A percentile compares a stretch with the other conserved stretches of the same genome.
Evolutionary conservation across 305 asterid genomes (phyloP).

Genomic region (Fraxinus sp.): DNA sequence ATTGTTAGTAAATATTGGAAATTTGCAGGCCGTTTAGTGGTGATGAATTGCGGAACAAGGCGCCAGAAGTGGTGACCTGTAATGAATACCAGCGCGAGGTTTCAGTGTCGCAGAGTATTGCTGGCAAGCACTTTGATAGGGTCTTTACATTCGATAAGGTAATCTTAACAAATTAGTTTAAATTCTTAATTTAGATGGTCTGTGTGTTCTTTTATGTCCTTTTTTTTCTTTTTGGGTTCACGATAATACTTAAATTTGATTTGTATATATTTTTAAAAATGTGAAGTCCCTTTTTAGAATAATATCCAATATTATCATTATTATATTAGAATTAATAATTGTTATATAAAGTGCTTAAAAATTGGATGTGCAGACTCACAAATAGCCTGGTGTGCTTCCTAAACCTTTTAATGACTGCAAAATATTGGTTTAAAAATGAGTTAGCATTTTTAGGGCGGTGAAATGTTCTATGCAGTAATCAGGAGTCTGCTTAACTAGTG

Average conservation of each 20-base stretch:
- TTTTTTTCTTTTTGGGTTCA: neutral
- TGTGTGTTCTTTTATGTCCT: neutral
- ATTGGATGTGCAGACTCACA: constrained; percentile 7
- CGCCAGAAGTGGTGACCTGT: constrained; percentile 88
- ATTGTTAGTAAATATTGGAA: neutral
- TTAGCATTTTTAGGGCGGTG: neutral
- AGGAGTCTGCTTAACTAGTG: neutral
- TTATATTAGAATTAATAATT: neutral
- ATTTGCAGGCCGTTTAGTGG: constrained; percentile 76
- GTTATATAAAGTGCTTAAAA: neutral
- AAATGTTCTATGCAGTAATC: neutral
- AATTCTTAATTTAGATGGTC: neutral
- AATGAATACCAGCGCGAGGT: constrained; percentile 85
- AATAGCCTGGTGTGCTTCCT: neutral
- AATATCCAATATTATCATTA: neutral
- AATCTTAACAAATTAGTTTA: neutral
- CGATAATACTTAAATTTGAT: neutral
- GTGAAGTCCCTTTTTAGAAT: neutral
- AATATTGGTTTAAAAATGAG: neutral
- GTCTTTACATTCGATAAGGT: constrained; percentile 92
- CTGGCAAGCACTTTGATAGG: constrained; percentile 90
- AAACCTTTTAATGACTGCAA: neutral
- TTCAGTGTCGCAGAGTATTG: constrained; percentile 74
- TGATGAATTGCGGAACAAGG: constrained; percentile 84
- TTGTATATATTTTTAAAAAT: neutral